Percentiles rank a stretch among this genome's conserved stretches.
phyloP scores from a whole-genome alignment of 139 green algal genomes.

The Edaphochlamys debaryana region DNA sequence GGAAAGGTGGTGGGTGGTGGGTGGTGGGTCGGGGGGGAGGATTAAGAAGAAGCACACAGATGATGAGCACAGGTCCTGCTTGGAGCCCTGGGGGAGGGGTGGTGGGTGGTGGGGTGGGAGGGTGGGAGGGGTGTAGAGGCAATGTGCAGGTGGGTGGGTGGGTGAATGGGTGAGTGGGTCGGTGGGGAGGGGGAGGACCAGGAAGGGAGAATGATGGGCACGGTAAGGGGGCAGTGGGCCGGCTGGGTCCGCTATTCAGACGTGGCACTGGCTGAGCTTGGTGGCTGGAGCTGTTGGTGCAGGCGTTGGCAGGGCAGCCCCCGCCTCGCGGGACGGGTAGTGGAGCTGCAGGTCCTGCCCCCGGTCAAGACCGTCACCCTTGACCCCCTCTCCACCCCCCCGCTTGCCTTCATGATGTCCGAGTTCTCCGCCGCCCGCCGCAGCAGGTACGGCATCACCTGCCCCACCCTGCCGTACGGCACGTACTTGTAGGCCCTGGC shows the following conservation, averaged over 20 bases:
- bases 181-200: too few species aligned
- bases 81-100: background rate
- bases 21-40: background rate
- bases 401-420: slow-evolving; percentile 56
- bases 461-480: slow-evolving; percentile 78
- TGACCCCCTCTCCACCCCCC: background rate
- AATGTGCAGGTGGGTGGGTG: too few species aligned
- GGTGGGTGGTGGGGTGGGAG: background rate
- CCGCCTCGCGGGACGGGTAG: too few species aligned
- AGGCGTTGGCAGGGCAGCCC: too few species aligned
- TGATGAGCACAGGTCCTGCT: background rate
- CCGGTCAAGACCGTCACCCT: background rate
- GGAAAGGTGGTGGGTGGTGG: background rate
- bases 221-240: too few species aligned
- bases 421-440: slow-evolving; percentile 82
- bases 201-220: too few species aligned
- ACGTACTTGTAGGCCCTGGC: slow-evolving; percentile 81
- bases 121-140: background rate
- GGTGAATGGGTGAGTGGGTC: too few species aligned
- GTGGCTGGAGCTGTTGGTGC: too few species aligned
- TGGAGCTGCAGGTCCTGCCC: too few species aligned
- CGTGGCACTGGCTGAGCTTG: too few species aligned
- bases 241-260: too few species aligned
- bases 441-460: slow-evolving; percentile 86
- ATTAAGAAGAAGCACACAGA: background rate